These are phyloP conservation scores for Cercospora beticola DNA, from an alignment of 2,329 filamentous ascomycete genomes.

Conservation along the genomic window DNA sequence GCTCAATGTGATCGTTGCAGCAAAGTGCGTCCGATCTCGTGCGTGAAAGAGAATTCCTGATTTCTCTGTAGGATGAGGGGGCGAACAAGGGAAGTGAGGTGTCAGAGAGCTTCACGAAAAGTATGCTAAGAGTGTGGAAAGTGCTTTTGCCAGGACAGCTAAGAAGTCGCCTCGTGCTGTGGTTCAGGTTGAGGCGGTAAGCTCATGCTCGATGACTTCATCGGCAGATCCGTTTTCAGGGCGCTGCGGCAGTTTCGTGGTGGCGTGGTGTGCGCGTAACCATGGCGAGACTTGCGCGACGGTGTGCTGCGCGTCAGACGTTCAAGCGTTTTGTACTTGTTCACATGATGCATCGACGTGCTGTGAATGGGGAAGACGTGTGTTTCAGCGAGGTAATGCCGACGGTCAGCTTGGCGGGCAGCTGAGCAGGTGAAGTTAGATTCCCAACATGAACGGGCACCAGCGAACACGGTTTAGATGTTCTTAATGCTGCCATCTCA, in stretches of 20 bases:
- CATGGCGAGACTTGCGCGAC: not conserved
- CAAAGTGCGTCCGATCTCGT: not conserved
- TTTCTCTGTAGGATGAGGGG: not conserved
- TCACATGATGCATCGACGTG: not conserved
- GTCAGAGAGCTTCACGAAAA: not conserved
- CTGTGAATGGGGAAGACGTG: not conserved
- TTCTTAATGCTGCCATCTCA: no score
- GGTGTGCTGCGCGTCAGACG: not conserved
- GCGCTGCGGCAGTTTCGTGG: not conserved
- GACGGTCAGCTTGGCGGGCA: not conserved
- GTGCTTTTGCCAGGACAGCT: conserved; percentile 4
- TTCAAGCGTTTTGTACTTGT: not conserved
- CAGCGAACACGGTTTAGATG: no score
- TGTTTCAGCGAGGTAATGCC: not conserved
- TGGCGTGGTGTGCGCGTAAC: not conserved
- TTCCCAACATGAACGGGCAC: not conserved
- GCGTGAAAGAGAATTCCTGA: not conserved
- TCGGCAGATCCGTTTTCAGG: not conserved
- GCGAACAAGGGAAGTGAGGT: not conserved
- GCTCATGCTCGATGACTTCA: conserved; percentile 4
- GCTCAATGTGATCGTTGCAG: not conserved
- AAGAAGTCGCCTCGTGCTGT: not conserved
- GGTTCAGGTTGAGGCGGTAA: not conserved
- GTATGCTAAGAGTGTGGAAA: not conserved
- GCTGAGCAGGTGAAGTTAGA: not conserved